phyloP scores from a whole-genome alignment of 2,329 filamentous ascomycete species.

The Onygena corvina region DNA sequence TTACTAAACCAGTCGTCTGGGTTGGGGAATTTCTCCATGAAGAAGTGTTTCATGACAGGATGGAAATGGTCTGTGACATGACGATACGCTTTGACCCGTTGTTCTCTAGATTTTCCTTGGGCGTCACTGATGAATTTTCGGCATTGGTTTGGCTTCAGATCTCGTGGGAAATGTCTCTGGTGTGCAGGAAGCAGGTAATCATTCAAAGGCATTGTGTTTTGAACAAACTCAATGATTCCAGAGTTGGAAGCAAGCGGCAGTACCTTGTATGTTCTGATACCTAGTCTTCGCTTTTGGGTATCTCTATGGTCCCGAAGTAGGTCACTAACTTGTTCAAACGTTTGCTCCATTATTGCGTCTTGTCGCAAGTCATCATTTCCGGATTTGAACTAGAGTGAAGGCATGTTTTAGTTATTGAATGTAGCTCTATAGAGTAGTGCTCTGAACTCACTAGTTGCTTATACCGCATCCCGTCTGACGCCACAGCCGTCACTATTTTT shows the following conservation, averaged over 20 bases:
- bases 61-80: constrained; percentile 71
- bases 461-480: constrained; percentile 64
- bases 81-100: constrained; percentile 62
- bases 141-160: constrained; percentile 63
- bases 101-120: constrained; percentile 56
- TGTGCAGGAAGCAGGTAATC: constrained; percentile 89
- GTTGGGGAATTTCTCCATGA: constrained; percentile 85
- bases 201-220: constrained; percentile 81
- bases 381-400: constrained; percentile 57
- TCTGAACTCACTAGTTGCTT: constrained; percentile 58
- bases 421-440: not conserved
- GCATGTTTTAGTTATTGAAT: constrained; percentile 2
- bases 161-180: constrained; percentile 70
- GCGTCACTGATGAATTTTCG: constrained; percentile 67
- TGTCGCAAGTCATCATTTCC: constrained; percentile 93
- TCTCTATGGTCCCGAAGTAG: constrained; percentile 74
- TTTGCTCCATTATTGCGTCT: constrained; percentile 98
- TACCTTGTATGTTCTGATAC: constrained; percentile 94
- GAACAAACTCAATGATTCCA: constrained; percentile 94
- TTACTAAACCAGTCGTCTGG: constrained; percentile 93
- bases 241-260: constrained; percentile 72
- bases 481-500: constrained; percentile 77
- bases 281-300: constrained; percentile 76
- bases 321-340: constrained; percentile 89
- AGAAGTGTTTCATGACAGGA: constrained; percentile 92